Conservation (phyloP, 1,284 basidiomycete genomes). For the Cutaneotrichosporon sp. region DNA sequence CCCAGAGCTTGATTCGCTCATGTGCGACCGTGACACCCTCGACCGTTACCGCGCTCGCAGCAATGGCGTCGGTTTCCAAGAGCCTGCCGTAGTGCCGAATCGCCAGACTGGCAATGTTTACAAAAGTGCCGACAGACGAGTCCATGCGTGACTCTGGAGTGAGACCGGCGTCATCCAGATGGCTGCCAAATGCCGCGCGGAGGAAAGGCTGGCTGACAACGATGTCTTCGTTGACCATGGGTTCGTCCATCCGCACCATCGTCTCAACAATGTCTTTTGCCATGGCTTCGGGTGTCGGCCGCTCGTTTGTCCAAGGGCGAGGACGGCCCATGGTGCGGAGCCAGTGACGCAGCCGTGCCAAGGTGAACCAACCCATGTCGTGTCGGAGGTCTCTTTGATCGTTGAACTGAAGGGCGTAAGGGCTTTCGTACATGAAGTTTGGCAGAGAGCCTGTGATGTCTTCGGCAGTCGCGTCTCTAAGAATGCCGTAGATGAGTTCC, state of each 20-base stretch:
- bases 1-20: constrained; percentile 10
- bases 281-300: constrained; percentile 12
- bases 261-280: constrained; percentile 19
- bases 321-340: constrained; percentile 7
- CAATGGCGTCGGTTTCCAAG: constrained; percentile 18
- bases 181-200: constrained; percentile 23
- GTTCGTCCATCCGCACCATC: constrained; percentile 24
- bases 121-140: constrained; percentile 18
- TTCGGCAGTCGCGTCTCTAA: constrained; percentile 13
- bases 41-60: constrained; percentile 20
- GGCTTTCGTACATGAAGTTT: constrained; percentile 28
- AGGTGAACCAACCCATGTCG: constrained; percentile 37
- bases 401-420: constrained; percentile 39
- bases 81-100: constrained; percentile 28
- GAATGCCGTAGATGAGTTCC: constrained; percentile 23
- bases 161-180: constrained; percentile 8
- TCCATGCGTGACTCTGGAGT: constrained; percentile 4
- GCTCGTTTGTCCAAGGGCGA: not conserved
- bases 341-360: constrained; percentile 41
- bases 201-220: constrained; percentile 31
- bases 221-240: constrained; percentile 21
- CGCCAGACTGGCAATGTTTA: constrained; percentile 14
- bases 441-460: constrained; percentile 22
- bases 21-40: constrained; percentile 16
- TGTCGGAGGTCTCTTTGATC: constrained; percentile 35